Evolutionary conservation across 1,284 basidiomycete species (phyloP), one percentile per base, ranked within the genome.

Genomic region (Tilletia indica): DNA sequence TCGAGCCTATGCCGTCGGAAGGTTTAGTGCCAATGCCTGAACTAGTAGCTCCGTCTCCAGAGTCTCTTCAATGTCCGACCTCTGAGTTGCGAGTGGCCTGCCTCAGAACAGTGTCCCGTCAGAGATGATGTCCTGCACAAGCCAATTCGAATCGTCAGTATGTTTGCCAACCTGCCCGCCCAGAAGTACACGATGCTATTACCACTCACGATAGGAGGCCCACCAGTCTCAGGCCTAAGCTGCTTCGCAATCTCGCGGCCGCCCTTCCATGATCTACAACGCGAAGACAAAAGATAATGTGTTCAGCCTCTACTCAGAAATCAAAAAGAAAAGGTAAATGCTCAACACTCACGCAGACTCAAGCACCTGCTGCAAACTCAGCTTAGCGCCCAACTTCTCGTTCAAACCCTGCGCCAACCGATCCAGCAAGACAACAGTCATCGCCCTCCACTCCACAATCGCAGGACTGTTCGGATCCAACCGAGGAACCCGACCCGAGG

Each of bases 371-470:
- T 93, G 91, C 12, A 97, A 88, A 0, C 89, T 88, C 38, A 88
- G 77, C 39, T 90, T 42, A 5, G 75, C 36, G 0, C 70, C 73
- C 5, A 78, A 45, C 21, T 73, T 72, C 0, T 38, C 11, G 6
- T 79, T 66, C 42, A 81, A 76, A 0, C 64, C 70, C 1, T 71
- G 68, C 0, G 80, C 77, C 16, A 68, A 45, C 19, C 78, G 71
- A 47, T 81, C 80, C 31, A 98, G 87, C 80, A 91, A 89, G 73
- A 97, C 91, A 49, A 98, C 92, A 0, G 95, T 97, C 87, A 97
- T 88, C 0, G 94, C 94, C 69, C 96, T 87, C 94, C 95, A 97
- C 86, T 98, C 95, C 54, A 97, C 90, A 69, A 98, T 90, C 4
- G 93, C 93, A 0, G 93, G 92, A 82, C 95, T 93, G 0, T 91